Percentiles rank a stretch among this genome's conserved stretches.
Evolutionary conservation across 225 moss, liverwort and hornwort genomes (phyloP).

Genomic region (Bryoerythrophyllum caledonicum): DNA sequence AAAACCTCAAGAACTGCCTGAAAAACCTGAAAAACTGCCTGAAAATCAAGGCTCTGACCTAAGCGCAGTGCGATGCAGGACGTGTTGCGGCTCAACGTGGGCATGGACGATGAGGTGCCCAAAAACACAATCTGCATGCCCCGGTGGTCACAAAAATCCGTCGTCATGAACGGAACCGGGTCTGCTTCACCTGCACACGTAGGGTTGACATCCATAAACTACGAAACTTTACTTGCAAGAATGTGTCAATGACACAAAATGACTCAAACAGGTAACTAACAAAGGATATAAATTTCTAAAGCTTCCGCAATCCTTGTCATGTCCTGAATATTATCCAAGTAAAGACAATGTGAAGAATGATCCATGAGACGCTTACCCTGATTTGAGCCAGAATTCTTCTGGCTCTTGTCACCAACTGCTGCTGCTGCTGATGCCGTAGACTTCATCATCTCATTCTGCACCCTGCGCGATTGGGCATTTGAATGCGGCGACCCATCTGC

Average conservation of each 20-base stretch:
- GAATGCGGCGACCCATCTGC: slow-evolving; percentile 2
- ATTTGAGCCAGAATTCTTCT: neutral
- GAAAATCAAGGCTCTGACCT: slow-evolving; percentile 42
- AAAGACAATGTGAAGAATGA: no score
- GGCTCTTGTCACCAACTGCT: neutral
- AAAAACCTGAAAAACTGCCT: no score
- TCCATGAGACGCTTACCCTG: neutral
- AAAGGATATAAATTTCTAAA: no score
- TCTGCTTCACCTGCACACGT: slow-evolving; percentile 30
- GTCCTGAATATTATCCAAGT: no score
- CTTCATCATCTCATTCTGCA: slow-evolving; percentile 1
- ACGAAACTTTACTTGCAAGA: no score
- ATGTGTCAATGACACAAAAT: no score
- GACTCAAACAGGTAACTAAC: no score
- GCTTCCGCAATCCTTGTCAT: no score
- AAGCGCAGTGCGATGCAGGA: slow-evolving; percentile 85
- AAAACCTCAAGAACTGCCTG: no score
- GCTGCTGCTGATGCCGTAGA: neutral
- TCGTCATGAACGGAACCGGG: slow-evolving; percentile 46
- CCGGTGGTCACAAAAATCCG: slow-evolving; percentile 81
- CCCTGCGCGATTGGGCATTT: neutral
- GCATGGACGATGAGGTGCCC: slow-evolving; percentile 93
- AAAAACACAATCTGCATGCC: slow-evolving; percentile 97
- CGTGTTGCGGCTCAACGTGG: slow-evolving; percentile 83
- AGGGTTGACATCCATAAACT: no score